Percentiles rank a stretch among this genome's conserved stretches.
phyloP scores from a whole-genome alignment of 805 yeast species.

The Candida hungchunana region DNA sequence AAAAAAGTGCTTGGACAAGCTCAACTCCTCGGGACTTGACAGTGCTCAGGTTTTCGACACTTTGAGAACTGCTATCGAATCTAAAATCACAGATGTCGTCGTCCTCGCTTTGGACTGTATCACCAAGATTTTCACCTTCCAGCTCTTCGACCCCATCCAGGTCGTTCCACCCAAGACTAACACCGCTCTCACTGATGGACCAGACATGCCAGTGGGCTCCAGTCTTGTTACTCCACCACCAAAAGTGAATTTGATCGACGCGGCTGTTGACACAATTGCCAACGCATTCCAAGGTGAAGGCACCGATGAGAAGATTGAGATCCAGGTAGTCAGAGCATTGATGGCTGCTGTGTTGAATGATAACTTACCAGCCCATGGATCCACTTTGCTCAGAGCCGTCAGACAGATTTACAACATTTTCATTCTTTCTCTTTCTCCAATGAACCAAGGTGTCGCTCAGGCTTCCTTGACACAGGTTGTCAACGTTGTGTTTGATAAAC shows the following conservation, averaged over 20 bases:
- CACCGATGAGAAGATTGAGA: constrained; percentile 82
- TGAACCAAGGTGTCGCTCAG: constrained; percentile 92
- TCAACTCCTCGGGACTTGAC: constrained; percentile 32
- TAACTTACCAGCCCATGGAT: constrained; percentile 83
- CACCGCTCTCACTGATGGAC: constrained; percentile 19
- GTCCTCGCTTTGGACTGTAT: constrained; percentile 77
- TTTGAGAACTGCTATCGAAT: constrained; percentile 68
- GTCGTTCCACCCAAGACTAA: constrained; percentile 42
- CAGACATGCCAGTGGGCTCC: constrained; percentile 16
- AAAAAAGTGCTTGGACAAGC: constrained; percentile 30
- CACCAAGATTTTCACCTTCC: constrained; percentile 84
- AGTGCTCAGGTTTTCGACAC: constrained; percentile 70
- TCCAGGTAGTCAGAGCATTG: constrained; percentile 89
- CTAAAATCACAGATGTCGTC: constrained; percentile 59
- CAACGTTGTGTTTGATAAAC: constrained; percentile 76
- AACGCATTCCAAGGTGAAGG: constrained; percentile 89
- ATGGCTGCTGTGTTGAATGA: constrained; percentile 84
- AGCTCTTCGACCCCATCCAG: constrained; percentile 58
- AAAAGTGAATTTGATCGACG: constrained; percentile 62
- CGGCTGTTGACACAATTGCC: constrained; percentile 79
- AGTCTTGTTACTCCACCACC: constrained; percentile 48
- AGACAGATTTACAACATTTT: constrained; percentile 92
- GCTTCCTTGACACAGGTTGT: constrained; percentile 92
- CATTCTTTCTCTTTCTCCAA: constrained; percentile 71
- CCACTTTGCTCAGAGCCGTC: constrained; percentile 80